Conservation (phyloP, 352 stramenopile genomes). For the Pythium plurisporium region DNA sequence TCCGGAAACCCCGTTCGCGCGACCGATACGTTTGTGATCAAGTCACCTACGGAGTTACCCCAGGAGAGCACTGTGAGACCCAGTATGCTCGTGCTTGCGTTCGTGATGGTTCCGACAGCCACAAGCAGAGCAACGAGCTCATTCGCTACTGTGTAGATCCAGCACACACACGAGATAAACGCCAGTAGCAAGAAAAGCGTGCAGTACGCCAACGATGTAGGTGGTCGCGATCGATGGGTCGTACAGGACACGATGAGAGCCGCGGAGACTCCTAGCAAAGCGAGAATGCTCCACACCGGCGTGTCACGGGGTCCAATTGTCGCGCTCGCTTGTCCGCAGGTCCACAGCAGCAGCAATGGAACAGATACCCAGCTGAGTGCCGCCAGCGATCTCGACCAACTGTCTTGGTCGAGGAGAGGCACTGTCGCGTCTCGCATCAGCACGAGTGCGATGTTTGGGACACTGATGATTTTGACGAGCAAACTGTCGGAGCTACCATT, state of each 20-base stretch:
- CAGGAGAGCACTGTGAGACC: conserved; percentile 78
- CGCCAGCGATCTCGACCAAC: conserved; percentile 79
- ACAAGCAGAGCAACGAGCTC: conserved; percentile 84
- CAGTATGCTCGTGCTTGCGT: conserved; percentile 69
- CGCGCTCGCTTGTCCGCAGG: conserved; percentile 26
- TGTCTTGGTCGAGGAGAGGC: conserved; percentile 60
- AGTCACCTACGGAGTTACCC: conserved; percentile 81
- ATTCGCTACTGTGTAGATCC: conserved; percentile 89
- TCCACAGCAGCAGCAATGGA: conserved; percentile 83
- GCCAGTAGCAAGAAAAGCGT: conserved; percentile 61
- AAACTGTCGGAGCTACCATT: conserved; percentile 41
- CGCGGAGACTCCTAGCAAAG: conserved; percentile 19
- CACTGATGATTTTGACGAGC: conserved; percentile 40
- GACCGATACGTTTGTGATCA: conserved; percentile 82
- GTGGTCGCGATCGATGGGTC: conserved; percentile 59
- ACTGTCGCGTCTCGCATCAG: conserved; percentile 62
- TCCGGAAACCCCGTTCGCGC: conserved; percentile 72
- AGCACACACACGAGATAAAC: conserved; percentile 84
- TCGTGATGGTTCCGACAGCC: conserved; percentile 68
- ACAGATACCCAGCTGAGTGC: conserved; percentile 79
- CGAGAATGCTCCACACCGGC: conserved; percentile 39
- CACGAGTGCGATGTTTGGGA: conserved; percentile 50
- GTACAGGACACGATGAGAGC: conserved; percentile 64
- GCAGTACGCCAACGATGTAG: conserved; percentile 39
- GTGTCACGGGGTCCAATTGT: conserved; percentile 26